phyloP scores from a whole-genome alignment of 2,329 filamentous ascomycete species.

The Triangularia setosa region DNA sequence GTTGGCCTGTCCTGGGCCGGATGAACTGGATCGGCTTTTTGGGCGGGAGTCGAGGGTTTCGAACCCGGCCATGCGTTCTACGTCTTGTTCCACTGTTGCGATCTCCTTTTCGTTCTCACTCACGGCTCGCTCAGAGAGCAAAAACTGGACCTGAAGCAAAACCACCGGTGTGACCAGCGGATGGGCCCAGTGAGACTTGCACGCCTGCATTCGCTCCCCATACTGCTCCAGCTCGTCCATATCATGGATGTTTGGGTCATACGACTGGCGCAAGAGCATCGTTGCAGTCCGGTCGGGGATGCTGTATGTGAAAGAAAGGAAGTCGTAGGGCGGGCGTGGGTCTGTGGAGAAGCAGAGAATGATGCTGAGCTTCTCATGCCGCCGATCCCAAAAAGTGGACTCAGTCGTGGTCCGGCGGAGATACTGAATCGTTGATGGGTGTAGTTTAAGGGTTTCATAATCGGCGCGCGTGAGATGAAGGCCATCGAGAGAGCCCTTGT shows the following conservation, averaged over 20 bases:
- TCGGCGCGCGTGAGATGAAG: conserved; percentile 36
- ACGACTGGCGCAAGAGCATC: conserved; percentile 42
- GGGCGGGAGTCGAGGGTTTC: conserved; percentile 25
- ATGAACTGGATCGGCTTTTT: conserved; percentile 7
- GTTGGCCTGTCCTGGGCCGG: conserved; percentile 30
- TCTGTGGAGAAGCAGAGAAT: conserved; percentile 44
- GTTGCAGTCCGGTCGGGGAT: conserved; percentile 37
- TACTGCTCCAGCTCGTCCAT: conserved; percentile 44
- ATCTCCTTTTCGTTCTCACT: conserved; percentile 42
- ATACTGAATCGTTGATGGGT: conserved; percentile 39
- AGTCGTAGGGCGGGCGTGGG: conserved; percentile 44
- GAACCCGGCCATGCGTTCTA: conserved; percentile 41
- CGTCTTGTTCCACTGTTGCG: conserved; percentile 38
- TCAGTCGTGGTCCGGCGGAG: conserved; percentile 38
- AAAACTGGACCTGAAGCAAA: conserved; percentile 44
- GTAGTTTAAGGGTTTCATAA: conserved; percentile 34
- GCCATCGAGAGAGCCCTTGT: conserved; percentile 33
- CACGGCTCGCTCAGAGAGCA: conserved; percentile 43
- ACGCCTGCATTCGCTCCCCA: conserved; percentile 42
- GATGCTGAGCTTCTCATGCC: conserved; percentile 36
- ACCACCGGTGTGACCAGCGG: conserved; percentile 44
- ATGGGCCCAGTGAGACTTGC: conserved; percentile 43
- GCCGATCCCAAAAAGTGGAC: conserved; percentile 39
- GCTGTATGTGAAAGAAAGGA: conserved; percentile 44
- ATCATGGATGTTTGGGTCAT: conserved; percentile 39